Base-by-base conservation (phyloP, 805 yeast genomes). In the Debaryomyces prosopidis region DNA sequence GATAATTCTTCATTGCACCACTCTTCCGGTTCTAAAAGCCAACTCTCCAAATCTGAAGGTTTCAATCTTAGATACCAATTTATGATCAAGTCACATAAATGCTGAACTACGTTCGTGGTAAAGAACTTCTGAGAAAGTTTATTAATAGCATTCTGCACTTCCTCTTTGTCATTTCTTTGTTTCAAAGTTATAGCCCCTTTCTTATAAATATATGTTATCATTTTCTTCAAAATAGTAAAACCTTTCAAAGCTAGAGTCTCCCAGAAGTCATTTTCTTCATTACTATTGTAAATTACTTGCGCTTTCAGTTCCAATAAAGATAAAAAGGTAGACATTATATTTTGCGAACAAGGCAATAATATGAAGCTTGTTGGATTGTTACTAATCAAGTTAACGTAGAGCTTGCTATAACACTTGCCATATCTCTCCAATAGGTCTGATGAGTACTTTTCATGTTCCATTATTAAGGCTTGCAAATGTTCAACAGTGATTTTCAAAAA, bases 11-110 rank as follows among this genome's bases (percentile, higher is more conserved):
- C 96, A 51, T 84, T 82, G 16, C 87, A 82, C 89, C 96, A 94
- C 62, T 89, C 97, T 61, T 90, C 98, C 0, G 98, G 97, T 48
- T 90, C 96, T 14, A 77, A 63, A 10, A 73, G 61, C 98, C 98
- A 94, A 32, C 80, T 70, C 54, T 87, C 95, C 39, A 92, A 63
- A 59, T 91, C 97, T 1, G 77, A 63, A 0, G 92, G 89, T 47
- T 83, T 80, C 39, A 91, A 64, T 45, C 85, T 79, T 50, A 94
- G 71, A 63, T 89, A 91, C 80, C 85, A 84, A 34, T 76, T 73
- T 47, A 90, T 82, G 30, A 91, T 69, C 36, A 87, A 65, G 48
- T 85, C 86, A 10, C 88, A 77, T 10, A 92, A 62, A 18, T 79
- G 76, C 19, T 73, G 73, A 16, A 88, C 67, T 11, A 84, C 69